phyloP scores from a whole-genome alignment of 2,329 filamentous ascomycete species.

The Falciphora oryzae region DNA sequence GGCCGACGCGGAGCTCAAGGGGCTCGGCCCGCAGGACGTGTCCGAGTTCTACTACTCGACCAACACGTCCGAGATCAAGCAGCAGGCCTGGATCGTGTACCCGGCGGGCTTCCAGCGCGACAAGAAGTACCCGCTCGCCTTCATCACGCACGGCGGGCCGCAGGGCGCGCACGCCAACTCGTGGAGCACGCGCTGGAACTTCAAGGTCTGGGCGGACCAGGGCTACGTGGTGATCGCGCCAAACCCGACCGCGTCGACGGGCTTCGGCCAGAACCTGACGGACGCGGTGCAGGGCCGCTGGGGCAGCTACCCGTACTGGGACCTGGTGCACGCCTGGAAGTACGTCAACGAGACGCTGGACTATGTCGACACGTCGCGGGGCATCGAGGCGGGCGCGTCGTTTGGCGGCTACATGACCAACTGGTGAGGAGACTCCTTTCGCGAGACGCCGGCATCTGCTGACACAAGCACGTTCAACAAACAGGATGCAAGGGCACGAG shows the following conservation, averaged over 20 bases:
- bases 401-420: slow-evolving; percentile 55
- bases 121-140: slow-evolving; percentile 47
- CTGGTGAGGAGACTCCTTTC: slow-evolving; percentile 25
- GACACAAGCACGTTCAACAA: slow-evolving; percentile 2
- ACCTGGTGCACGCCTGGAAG: slow-evolving; percentile 46
- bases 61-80: slow-evolving; percentile 23
- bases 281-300: slow-evolving; percentile 44
- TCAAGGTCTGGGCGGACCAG: slow-evolving; percentile 49
- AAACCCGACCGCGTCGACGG: slow-evolving; percentile 48
- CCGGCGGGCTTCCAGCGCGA: slow-evolving; percentile 26
- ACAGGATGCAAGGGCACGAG: slow-evolving; percentile 44
- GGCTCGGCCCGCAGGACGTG: slow-evolving; percentile 25
- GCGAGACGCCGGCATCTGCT: background rate
- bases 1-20: slow-evolving; percentile 27
- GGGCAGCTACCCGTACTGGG: slow-evolving; percentile 48
- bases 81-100: slow-evolving; percentile 28
- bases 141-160: slow-evolving; percentile 48
- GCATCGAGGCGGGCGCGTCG: slow-evolving; percentile 46
- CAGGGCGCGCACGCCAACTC: slow-evolving; percentile 46
- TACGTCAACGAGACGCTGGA: slow-evolving; percentile 44
- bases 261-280: slow-evolving; percentile 48
- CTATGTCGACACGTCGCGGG: slow-evolving; percentile 44
- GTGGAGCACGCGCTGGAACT: slow-evolving; percentile 50
- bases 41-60: slow-evolving; percentile 27
- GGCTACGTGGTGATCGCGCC: slow-evolving; percentile 50